Base-by-base conservation (phyloP, 352 stramenopile genomes). In the Thalassiosira oceanica region DNA sequence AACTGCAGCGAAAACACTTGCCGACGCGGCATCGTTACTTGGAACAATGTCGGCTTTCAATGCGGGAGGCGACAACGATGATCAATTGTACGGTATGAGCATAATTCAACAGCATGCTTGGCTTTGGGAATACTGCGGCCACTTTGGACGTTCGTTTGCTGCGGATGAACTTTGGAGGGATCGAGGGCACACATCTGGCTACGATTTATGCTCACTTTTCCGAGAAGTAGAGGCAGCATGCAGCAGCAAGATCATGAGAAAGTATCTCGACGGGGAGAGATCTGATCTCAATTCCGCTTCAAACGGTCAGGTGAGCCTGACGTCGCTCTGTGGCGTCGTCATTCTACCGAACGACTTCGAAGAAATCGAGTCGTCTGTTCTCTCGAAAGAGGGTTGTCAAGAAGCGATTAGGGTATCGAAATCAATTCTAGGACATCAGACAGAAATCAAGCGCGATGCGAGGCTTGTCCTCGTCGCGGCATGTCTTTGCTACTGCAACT, bases 71-170 rank as follows among this genome's bases (percentile, higher is more conserved):
- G 37, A 13, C 7, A 20, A 7, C 5, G 37, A 46, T 20, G 42
- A 28, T n/a, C n/a, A 24, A 13, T 15, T 57, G 4, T 73, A 67
- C 43, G 42, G n/a, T 3, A 62, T 45, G 55, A 80, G 69, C 48
- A 64, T 75, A 28, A 26, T 71, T n/a, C 35, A 71, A 23, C 84
- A 91, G 51, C 87, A 86, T 35, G 66, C 71, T 16, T 86, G 78
- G 76, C 49, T 89, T 6, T 86, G 79, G 74, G 80, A 91, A 39
- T 83, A 88, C 61, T 88, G 78, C 55, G 84, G 84, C 11, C 78
- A 89, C 62, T 91, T 91, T 74, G 84, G 78, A 8, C 53, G 84
- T 52, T 88, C 84, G 7, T 91, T 89, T 75, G 80, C 78, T 0
- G 77, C 75, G 2, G 84, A 91, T 53, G 67, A 74, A n/a, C 45